Conservation (phyloP, 2,329 filamentous ascomycete genomes). For the Davidsoniella australis region DNA sequence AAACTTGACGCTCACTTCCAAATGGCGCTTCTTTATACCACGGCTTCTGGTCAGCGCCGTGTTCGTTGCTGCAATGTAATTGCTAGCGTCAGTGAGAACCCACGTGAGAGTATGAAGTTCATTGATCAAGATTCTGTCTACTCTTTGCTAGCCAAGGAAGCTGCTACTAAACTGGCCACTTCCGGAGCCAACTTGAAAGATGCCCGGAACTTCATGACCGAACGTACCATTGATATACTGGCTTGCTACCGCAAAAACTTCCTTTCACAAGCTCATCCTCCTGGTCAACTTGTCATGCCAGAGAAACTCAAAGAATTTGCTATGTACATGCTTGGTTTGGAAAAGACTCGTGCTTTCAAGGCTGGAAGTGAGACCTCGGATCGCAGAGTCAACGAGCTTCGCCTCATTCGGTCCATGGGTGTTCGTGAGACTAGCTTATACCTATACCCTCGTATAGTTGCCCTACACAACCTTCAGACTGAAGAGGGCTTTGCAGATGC, state of each 20-base stretch:
- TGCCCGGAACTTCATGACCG: conserved; percentile 63
- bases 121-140: conserved; percentile 92
- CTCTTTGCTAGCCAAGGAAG: conserved; percentile 80
- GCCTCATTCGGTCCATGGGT: conserved; percentile 78
- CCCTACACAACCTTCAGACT: conserved; percentile 74
- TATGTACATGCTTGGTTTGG: conserved; percentile 83
- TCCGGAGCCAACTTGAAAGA: conserved; percentile 64
- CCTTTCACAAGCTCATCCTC: conserved; percentile 63
- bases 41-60: conserved; percentile 69
- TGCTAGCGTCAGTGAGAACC: conserved; percentile 73
- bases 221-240: conserved; percentile 85
- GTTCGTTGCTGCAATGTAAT: conserved; percentile 90
- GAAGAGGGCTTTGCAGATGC: conserved; percentile 83
- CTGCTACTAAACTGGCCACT: conserved; percentile 62
- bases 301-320: conserved; percentile 91
- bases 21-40: conserved; percentile 84
- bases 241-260: conserved; percentile 88
- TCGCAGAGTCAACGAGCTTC: conserved; percentile 76
- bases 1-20: conserved; percentile 98
- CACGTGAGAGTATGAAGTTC: conserved; percentile 74
- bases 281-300: conserved; percentile 83
- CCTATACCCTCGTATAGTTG: conserved; percentile 85
- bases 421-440: conserved; percentile 74
- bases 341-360: conserved; percentile 89
- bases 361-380: conserved; percentile 82